Percentiles rank a stretch among this genome's conserved stretches.
Evolutionary conservation across 2,329 filamentous ascomycete species (phyloP).

Genomic region (Fusarium globosum): DNA sequence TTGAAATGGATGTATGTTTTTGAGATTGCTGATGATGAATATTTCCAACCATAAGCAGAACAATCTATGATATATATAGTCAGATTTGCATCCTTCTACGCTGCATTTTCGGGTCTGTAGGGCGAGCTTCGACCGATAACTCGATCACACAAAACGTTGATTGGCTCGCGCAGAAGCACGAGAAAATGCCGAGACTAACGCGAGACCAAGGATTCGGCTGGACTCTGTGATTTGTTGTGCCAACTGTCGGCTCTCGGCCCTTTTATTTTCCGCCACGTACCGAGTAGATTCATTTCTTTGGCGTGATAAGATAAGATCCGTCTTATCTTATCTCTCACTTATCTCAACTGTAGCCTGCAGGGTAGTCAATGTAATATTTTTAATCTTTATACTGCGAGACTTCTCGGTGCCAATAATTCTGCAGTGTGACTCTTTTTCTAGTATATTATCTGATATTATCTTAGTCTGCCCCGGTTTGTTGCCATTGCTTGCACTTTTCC

Average conservation of each 20-base stretch:
- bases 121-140: slow-evolving; percentile 1
- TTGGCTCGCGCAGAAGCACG: slow-evolving; percentile 6
- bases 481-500: no score
- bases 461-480: no score
- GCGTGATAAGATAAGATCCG: accelerated
- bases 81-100: neutral
- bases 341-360: neutral
- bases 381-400: no score
- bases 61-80: neutral
- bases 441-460: no score
- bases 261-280: neutral
- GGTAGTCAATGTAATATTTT: neutral
- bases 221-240: neutral
- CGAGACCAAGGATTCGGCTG: neutral
- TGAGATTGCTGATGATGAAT: neutral
- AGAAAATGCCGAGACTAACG: slow-evolving; percentile 22
- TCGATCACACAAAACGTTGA: accelerated
- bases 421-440: no score
- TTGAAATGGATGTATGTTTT: neutral
- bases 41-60: accelerated
- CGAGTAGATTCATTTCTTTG: accelerated
- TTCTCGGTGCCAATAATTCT: no score
- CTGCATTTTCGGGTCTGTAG: neutral
- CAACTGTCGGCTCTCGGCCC: neutral
- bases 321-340: neutral